Evolutionary conservation across 2,329 filamentous ascomycete species (phyloP), one percentile per base, ranked within the genome.

Genomic region (Aciculosporium take): DNA sequence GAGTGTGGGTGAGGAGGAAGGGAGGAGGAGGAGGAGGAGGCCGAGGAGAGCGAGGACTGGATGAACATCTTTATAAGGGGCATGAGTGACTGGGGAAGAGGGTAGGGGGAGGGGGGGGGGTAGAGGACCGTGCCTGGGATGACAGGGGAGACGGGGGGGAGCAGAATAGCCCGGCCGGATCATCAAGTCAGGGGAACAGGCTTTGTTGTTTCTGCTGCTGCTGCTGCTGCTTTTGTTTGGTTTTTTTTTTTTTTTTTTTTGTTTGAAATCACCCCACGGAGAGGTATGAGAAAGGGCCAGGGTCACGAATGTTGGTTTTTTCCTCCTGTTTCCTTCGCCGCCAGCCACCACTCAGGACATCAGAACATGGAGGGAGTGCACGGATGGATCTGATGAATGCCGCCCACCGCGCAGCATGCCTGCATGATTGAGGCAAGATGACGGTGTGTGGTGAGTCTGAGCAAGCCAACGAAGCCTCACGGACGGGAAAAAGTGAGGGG

Each of bases 41-140:
- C n/a, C n/a, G n/a, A 46, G 54, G 48, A 49, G 54, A 44, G 41
- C 47, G 58, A 55, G 57, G 50, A 46, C 53, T 56, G 60, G 59
- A 62, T 56, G 57, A 59, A 56, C 56, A 58, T 53, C 68, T 72
- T 69, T 72, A 72, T 72, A 71, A 62, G 20, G 43, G 45, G 43
- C 42, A 45, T 40, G 42, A n/a, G 44, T 39, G 45, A 32, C 33
- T 34, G 27, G n/a, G n/a, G n/a, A n/a, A n/a, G n/a, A n/a, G n/a
- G n/a, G n/a, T n/a, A n/a, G n/a, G n/a, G n/a, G n/a, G n/a, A n/a
- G n/a, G n/a, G n/a, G n/a, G 41, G 31, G 40, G 44, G 48, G 44
- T 42, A 43, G 46, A 45, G 45, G 41, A 41, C 38, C 39, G 21
- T 35, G 18, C 4, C 44, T 44, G 42, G 46, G 44, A 47, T 51